phyloP scores from a whole-genome alignment of 2,329 filamentous ascomycete species.

The Neofusicoccum sp. region DNA sequence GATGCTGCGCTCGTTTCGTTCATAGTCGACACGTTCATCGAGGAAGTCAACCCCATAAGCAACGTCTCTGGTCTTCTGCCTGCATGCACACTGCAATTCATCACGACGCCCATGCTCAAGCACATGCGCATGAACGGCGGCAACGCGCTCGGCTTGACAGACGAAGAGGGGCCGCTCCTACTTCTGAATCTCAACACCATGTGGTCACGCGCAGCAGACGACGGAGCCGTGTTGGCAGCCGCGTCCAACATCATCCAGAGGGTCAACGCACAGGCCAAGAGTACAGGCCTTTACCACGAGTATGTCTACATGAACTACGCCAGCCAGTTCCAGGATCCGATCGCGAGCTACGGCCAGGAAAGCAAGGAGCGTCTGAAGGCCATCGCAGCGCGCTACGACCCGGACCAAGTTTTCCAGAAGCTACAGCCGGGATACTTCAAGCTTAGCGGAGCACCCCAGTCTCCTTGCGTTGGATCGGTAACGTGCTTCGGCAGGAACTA shows the following conservation, averaged over 20 bases:
- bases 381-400: constrained; percentile 42
- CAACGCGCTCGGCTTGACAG: constrained; percentile 31
- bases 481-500: not conserved
- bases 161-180: constrained; percentile 26
- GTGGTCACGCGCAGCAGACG: constrained; percentile 28
- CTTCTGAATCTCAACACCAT: constrained; percentile 24
- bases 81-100: constrained; percentile 28
- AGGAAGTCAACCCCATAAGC: constrained; percentile 23
- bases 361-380: constrained; percentile 36
- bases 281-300: constrained; percentile 27
- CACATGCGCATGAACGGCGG: constrained; percentile 27
- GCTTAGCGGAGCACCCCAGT: constrained; percentile 26
- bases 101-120: constrained; percentile 26
- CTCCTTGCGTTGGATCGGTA: not conserved
- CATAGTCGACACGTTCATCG: constrained; percentile 27
- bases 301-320: constrained; percentile 52
- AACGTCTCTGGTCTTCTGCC: constrained; percentile 25
- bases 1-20: constrained; percentile 24
- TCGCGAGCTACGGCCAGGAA: constrained; percentile 42
- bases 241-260: constrained; percentile 23
- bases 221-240: constrained; percentile 25
- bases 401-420: constrained; percentile 39
- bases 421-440: constrained; percentile 47
- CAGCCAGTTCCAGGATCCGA: constrained; percentile 41
- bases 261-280: constrained; percentile 19